Evolutionary conservation across 2,329 filamentous ascomycete genomes (phyloP), one percentile per base, ranked within the genome.

Genomic region (Botrytis tulipae): DNA sequence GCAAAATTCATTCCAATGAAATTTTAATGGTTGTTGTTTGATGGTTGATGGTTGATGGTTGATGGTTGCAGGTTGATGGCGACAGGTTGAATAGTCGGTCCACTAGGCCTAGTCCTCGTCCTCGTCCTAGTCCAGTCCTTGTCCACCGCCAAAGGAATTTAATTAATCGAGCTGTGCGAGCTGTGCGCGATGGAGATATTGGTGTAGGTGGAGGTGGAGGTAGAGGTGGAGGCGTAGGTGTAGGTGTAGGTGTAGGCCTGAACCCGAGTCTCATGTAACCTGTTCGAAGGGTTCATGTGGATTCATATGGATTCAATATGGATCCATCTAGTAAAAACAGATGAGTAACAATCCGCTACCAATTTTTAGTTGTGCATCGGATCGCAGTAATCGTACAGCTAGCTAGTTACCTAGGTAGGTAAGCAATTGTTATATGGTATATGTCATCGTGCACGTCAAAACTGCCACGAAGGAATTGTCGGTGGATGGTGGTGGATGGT

Each of bases 401-500:
- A 54, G 48, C 40, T 57, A n/a, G 32, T 48, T 48, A 48, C 46
- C 68, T 57, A n/a, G 51, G 44, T 57, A 25, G 51, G 44, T 22
- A 35, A 63, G 32, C 62, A 18, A 66, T 48, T 18, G n/a, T 16
- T 18, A n/a, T 40, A 37, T 40, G 20, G 35, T 12, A 70, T 57
- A 70, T 70, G 67, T 70, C 67, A 70, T 70, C 51, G 67, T 70
- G 67, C 51, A 35, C 51, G n/a, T 22, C 40, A 35, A 29, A 59
- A 54, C 9, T 59, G 67, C 67, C 67, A 70, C 67, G 51, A 70
- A 70, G 48, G 67, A 44, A 70, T 70, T 25, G 29, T 70, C 51
- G 66, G 66, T 69, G 66, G 66, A 32, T 37, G 57, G 57, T 37
- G 35, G 32, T 69, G 66, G 66, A 25, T 37, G 57, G 57, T 37